Base-by-base conservation (phyloP, 2,329 filamentous ascomycete genomes). In the Calonectria crousiana region DNA sequence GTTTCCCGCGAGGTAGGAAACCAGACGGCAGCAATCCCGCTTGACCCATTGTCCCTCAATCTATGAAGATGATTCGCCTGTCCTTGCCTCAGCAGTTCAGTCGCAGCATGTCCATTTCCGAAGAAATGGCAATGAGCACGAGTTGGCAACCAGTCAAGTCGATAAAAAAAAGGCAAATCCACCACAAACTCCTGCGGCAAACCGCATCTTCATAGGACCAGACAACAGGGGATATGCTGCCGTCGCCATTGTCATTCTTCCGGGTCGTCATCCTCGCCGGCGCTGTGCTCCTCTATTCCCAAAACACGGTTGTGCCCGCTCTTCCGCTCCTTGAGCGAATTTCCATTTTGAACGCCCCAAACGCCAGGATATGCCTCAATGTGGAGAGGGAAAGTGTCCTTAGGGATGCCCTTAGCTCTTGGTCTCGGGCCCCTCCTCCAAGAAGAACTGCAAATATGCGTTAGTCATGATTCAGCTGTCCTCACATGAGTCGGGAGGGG, bases 361-460 rank as follows among this genome's bases (percentile, higher is more conserved):
- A 89, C 88, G 85, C 88, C 88, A 75, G 82, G 81, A 83, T 73
- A 81, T 79, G 78, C 79, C 79, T 82, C 73, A 75, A 79, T 79
- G 58, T 78, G 68, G 60, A 82, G 78, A 82, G 84, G 81, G 75
- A 82, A 78, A 71, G 78, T 76, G 74, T 85, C 78, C 71, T 82
- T 80, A 44, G 81, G 41, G 75, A 80, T 83, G 86, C 84, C 85
- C 89, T 91, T 89, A 88, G 83, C 86, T 87, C 83, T 90, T 88
- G 68, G 90, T 30, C 28, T 58, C 86, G 52, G 84, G 82, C 72
- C 83, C 83, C 83, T 98, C 96, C 85, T 98, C 96, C 85, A 98
- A 86, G 94, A 98, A 98, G 93, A 98, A 98, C 93, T 95, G 73
- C 52, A 30, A 20, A 67, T 14, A 34, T 32, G 16, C 9, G 23